Evolutionary conservation across 176 grass and related monocot species (phyloP).

Genomic region (Hordeum marinum): DNA sequence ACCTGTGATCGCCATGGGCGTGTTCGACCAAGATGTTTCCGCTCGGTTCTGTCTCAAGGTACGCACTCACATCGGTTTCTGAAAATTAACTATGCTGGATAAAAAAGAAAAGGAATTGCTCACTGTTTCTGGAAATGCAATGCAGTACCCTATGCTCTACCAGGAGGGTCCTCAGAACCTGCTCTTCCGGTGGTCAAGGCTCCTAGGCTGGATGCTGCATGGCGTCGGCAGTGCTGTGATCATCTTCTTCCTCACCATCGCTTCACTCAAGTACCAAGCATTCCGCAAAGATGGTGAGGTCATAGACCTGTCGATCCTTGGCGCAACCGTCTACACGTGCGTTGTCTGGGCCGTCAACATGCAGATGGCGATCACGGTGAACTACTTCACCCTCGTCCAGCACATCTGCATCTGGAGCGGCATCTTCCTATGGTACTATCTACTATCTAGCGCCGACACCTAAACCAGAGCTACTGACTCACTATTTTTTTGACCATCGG

Average conservation of each 20-base stretch:
- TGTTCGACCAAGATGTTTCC: conserved; percentile 87
- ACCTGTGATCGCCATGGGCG: conserved; percentile 76
- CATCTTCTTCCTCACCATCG: conserved; percentile 63
- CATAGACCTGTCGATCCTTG: conserved; percentile 34
- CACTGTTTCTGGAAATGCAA: not conserved
- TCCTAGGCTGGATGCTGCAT: conserved; percentile 73
- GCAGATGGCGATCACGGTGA: conserved; percentile 62
- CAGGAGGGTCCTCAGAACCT: conserved; percentile 86
- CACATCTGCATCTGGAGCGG: conserved; percentile 77
- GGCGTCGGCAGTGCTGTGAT: conserved; percentile 40
- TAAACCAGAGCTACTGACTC: not conserved
- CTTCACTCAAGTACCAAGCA: conserved; percentile 40
- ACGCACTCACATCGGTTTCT: not conserved
- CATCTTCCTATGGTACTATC: conserved; percentile 53
- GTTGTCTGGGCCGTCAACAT: conserved; percentile 73
- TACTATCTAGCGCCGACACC: conserved; percentile 1
- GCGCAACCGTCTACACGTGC: conserved; percentile 59
- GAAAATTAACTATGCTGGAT: not conserved
- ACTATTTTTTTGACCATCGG: not conserved
- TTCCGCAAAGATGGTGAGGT: conserved; percentile 49
- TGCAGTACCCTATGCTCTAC: conserved; percentile 85
- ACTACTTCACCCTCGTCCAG: conserved; percentile 80
- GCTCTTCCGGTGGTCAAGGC: conserved; percentile 72
- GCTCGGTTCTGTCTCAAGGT: conserved; percentile 85
- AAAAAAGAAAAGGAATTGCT: not conserved